These are phyloP conservation scores for Hapsidospora chrysogenum DNA, from an alignment of 495 filamentous ascomycete genomes.

Conservation along the genomic window DNA sequence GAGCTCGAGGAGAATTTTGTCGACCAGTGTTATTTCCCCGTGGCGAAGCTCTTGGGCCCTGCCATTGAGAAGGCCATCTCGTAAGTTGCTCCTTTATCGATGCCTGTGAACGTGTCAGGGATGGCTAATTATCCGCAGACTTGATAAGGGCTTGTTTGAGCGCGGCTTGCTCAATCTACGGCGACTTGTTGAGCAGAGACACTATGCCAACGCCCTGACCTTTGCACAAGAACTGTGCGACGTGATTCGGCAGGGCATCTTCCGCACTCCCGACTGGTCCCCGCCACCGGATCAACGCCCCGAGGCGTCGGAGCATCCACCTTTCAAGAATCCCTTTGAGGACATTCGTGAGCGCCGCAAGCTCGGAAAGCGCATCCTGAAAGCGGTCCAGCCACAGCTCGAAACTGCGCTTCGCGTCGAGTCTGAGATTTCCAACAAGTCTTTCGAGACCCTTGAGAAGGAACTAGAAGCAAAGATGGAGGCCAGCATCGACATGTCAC, in stretches of 20 bases:
- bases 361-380: constrained; percentile 70
- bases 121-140: constrained; percentile 30
- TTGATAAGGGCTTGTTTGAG: constrained; percentile 61
- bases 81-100: constrained; percentile 31
- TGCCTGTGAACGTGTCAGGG: constrained; percentile 18
- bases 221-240: constrained; percentile 58
- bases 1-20: constrained; percentile 60
- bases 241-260: constrained; percentile 52
- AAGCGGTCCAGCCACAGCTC: constrained; percentile 56
- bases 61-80: constrained; percentile 59
- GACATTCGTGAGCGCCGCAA: constrained; percentile 41
- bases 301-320: neutral
- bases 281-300: neutral
- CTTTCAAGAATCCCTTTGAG: constrained; percentile 3
- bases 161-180: constrained; percentile 46
- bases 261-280: constrained; percentile 9
- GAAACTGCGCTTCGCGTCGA: constrained; percentile 67
- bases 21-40: constrained; percentile 80
- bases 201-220: constrained; percentile 55
- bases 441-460: constrained; percentile 50
- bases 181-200: constrained; percentile 47
- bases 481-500: constrained; percentile 26
- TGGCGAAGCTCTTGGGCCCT: constrained; percentile 58
- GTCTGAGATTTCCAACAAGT: constrained; percentile 52
- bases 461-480: constrained; percentile 62